Evolutionary conservation across 2,329 filamentous ascomycete species (phyloP).

Genomic region (Acrocalymma vagum): DNA sequence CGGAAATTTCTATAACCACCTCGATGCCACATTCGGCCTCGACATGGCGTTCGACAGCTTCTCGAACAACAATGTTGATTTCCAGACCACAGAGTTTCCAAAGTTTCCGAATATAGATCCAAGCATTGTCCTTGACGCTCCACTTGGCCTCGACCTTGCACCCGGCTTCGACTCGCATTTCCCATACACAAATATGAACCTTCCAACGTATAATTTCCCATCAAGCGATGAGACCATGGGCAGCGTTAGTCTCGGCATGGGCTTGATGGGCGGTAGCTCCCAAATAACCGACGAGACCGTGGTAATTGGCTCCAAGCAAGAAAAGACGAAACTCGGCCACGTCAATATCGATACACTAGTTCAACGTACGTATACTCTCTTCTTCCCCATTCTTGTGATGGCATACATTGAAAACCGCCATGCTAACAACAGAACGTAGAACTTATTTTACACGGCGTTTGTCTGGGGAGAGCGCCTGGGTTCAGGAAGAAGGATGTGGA

Average conservation of each 20-base stretch:
- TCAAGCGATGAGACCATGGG: slow-evolving; percentile 15
- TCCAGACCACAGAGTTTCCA: slow-evolving; percentile 13
- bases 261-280: slow-evolving; percentile 23
- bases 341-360: too few species aligned
- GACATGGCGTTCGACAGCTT: slow-evolving; percentile 25
- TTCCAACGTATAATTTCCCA: slow-evolving; percentile 11
- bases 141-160: slow-evolving; percentile 43
- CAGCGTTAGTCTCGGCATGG: slow-evolving; percentile 25
- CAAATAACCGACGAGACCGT: too few species aligned
- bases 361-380: too few species aligned
- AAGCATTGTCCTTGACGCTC: slow-evolving; percentile 33
- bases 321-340: too few species aligned
- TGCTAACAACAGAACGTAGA: slow-evolving; percentile 41
- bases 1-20: slow-evolving; percentile 8
- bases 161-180: slow-evolving; percentile 33
- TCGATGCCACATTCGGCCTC: slow-evolving; percentile 28
- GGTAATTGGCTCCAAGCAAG: too few species aligned
- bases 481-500: slow-evolving; percentile 55
- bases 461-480: slow-evolving; percentile 55
- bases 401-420: too few species aligned
- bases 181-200: slow-evolving; percentile 3
- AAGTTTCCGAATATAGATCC: slow-evolving; percentile 24
- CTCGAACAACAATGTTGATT: slow-evolving; percentile 5
- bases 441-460: slow-evolving; percentile 48
- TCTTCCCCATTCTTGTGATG: too few species aligned